Conservation (phyloP, 371 early-diverging fungal genomes). For the Rhizopus stolonifer region DNA sequence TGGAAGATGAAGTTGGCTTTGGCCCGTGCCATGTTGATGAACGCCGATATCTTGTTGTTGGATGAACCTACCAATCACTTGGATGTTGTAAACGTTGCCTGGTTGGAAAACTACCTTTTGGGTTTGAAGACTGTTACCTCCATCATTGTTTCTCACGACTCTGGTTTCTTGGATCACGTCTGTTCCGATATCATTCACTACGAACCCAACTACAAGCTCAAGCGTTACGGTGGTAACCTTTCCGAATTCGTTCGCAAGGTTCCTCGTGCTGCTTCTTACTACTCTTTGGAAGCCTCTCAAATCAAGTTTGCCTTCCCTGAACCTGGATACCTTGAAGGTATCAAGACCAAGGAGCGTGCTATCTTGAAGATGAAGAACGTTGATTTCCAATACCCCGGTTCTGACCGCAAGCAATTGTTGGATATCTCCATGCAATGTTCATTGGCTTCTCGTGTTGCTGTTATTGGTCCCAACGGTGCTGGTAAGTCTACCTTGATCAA, state of each 20-base stretch:
- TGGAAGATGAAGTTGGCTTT: constrained; percentile 90
- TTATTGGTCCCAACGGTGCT: constrained; percentile 76
- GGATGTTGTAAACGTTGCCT: constrained; percentile 79
- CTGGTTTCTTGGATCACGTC: constrained; percentile 81
- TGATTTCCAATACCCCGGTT: constrained; percentile 70
- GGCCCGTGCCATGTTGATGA: constrained; percentile 78
- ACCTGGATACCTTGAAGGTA: constrained; percentile 71
- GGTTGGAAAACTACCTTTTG: constrained; percentile 79
- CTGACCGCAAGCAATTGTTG: constrained; percentile 48
- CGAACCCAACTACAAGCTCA: constrained; percentile 68
- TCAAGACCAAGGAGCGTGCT: constrained; percentile 73
- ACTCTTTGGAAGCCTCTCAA: constrained; percentile 59
- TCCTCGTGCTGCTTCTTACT: constrained; percentile 79
- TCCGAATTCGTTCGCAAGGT: constrained; percentile 77
- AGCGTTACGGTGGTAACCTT: constrained; percentile 81
- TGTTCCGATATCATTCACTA: constrained; percentile 84
- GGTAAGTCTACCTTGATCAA: constrained; percentile 83
- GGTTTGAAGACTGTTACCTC: constrained; percentile 70
- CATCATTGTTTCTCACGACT: constrained; percentile 89
- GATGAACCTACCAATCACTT: constrained; percentile 94
- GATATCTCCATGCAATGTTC: constrained; percentile 64
- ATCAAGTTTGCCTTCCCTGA: constrained; percentile 66
- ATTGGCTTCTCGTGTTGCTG: constrained; percentile 67
- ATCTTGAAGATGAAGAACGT: constrained; percentile 65
- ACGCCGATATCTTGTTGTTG: constrained; percentile 82